Evolutionary conservation across 1,284 basidiomycete genomes (phyloP).

Genomic region (Vanrija pseudolonga): DNA sequence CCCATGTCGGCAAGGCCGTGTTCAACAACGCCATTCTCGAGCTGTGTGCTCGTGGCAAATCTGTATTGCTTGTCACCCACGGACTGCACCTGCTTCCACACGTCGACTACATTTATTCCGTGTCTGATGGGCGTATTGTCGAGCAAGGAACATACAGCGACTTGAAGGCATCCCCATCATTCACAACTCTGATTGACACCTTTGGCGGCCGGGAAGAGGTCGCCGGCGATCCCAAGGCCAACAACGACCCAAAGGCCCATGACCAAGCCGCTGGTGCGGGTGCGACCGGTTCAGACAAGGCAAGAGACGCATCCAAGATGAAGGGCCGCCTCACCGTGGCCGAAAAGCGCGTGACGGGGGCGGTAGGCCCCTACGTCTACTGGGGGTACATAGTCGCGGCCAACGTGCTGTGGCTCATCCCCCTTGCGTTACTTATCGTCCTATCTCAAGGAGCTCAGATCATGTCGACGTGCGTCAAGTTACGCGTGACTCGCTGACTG

Average conservation of each 20-base stretch:
- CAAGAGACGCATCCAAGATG: too few relatives aligned
- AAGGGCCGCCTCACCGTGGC: constrained; percentile 47
- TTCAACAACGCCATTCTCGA: constrained; percentile 62
- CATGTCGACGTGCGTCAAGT: constrained; percentile 36
- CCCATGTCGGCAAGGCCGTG: constrained; percentile 54
- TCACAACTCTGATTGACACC: constrained; percentile 60
- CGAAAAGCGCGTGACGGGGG: constrained; percentile 48
- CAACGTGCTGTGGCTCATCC: constrained; percentile 51
- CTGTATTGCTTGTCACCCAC: constrained; percentile 61
- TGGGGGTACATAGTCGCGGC: constrained; percentile 54
- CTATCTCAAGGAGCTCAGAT: constrained; percentile 17
- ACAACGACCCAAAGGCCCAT: too few relatives aligned
- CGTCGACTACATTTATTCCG: constrained; percentile 30
- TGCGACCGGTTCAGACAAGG: constrained; percentile 35
- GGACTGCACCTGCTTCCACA: constrained; percentile 47
- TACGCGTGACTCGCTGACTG: constrained; percentile 56
- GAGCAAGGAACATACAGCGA: constrained; percentile 11
- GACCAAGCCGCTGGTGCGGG: too few relatives aligned
- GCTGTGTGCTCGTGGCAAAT: constrained; percentile 60
- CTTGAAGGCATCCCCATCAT: constrained; percentile 50
- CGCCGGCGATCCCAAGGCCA: too few relatives aligned
- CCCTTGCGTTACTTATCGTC: constrained; percentile 48
- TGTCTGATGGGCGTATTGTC: constrained; percentile 13
- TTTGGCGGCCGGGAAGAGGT: constrained; percentile 67
- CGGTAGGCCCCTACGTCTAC: constrained; percentile 37